phyloP scores from a whole-genome alignment of 352 stramenopile genomes.

The Phytophthora pisi region DNA sequence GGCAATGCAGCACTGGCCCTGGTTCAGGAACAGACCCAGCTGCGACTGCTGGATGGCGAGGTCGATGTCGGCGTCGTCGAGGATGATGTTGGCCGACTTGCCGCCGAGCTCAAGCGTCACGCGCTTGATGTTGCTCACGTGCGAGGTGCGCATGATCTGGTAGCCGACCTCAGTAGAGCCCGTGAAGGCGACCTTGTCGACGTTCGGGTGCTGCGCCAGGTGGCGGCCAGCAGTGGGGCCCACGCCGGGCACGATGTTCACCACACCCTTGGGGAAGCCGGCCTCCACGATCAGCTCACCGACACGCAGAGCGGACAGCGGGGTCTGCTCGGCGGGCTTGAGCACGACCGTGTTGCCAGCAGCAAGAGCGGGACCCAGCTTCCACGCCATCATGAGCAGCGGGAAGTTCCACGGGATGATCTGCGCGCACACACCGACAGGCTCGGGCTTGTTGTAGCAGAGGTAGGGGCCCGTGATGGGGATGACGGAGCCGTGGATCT shows the following conservation, averaged over 20 bases:
- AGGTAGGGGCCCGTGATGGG: slow-evolving; percentile 59
- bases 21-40: slow-evolving; percentile 79
- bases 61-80: slow-evolving; percentile 70
- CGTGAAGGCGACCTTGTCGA: slow-evolving; percentile 88
- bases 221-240: slow-evolving; percentile 42
- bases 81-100: slow-evolving; percentile 75
- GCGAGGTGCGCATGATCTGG: slow-evolving; percentile 57
- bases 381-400: slow-evolving; percentile 95
- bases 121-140: slow-evolving; percentile 72
- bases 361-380: slow-evolving; percentile 89
- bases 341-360: slow-evolving; percentile 93
- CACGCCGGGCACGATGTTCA: slow-evolving; percentile 81
- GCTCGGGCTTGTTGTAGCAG: slow-evolving; percentile 75
- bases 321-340: slow-evolving; percentile 95
- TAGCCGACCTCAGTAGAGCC: slow-evolving; percentile 67
- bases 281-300: slow-evolving; percentile 80
- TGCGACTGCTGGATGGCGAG: slow-evolving; percentile 47
- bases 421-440: slow-evolving; percentile 91
- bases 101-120: slow-evolving; percentile 77
- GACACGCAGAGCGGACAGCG: slow-evolving; percentile 92
- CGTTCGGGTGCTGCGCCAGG: slow-evolving; percentile 44
- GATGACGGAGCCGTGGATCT: slow-evolving; percentile 81
- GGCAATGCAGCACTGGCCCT: slow-evolving; percentile 88
- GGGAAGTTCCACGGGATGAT: slow-evolving; percentile 98
- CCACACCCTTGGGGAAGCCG: slow-evolving; percentile 73